Evolutionary conservation across 257 asterid genomes (phyloP).

Genomic region (Solanum dulcamara): DNA sequence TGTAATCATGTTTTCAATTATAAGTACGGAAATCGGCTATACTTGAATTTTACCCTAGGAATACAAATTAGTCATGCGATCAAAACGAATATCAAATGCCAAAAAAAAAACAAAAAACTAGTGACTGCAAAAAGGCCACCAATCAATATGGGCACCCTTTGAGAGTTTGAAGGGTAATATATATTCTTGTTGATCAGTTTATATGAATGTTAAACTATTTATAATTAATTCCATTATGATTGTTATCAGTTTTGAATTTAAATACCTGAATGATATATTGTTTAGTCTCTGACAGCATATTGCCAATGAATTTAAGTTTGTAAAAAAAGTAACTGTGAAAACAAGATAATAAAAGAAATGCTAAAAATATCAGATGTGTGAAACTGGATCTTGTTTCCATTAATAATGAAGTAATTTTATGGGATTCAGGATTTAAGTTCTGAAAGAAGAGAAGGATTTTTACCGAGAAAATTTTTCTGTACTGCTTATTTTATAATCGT

Average conservation of each 20-base stretch:
- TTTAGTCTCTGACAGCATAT: not conserved
- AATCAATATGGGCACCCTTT: not conserved
- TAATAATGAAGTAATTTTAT: not conserved
- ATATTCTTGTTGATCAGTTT: not conserved
- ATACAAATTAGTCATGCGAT: not conserved
- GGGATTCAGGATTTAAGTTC: not conserved
- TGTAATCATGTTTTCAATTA: no score
- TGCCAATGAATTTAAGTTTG: not conserved
- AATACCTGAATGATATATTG: not conserved
- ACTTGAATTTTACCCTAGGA: not conserved
- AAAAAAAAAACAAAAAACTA: not conserved
- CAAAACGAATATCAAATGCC: not conserved
- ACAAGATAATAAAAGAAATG: not conserved
- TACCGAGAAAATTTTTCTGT: no score
- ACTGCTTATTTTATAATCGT: no score
- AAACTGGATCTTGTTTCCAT: not conserved
- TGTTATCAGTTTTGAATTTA: not conserved
- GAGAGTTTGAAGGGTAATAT: not conserved
- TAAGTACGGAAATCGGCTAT: not conserved
- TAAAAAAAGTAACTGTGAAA: not conserved
- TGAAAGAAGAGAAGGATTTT: no score
- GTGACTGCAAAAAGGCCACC: not conserved
- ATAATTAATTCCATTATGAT: not conserved
- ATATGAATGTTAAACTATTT: not conserved
- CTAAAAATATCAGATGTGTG: not conserved